Conservation (phyloP, 2,329 filamentous ascomycete species). For the Fusarium clavum region DNA sequence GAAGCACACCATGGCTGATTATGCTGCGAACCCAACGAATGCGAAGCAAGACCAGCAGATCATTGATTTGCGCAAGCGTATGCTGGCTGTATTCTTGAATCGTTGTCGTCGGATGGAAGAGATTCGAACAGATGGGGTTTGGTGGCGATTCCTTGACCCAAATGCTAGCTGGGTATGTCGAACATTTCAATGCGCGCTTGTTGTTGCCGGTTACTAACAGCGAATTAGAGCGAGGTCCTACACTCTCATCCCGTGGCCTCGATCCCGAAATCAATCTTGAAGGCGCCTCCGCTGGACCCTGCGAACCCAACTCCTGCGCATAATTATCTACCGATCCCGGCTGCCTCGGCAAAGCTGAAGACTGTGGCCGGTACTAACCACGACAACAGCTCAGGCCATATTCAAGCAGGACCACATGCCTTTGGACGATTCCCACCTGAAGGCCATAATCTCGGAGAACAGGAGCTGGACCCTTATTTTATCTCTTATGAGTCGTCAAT, state of each 20-base stretch:
- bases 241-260: constrained; percentile 90
- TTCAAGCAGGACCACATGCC: constrained; percentile 64
- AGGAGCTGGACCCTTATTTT: constrained; percentile 96
- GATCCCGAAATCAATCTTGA: constrained; percentile 92
- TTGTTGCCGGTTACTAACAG: constrained; percentile 32
- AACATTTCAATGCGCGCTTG: not conserved
- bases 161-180: constrained; percentile 93
- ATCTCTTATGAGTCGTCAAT: constrained; percentile 92
- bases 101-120: constrained; percentile 93
- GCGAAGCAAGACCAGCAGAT: constrained; percentile 98
- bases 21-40: constrained; percentile 96
- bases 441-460: constrained; percentile 79
- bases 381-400: constrained; percentile 52
- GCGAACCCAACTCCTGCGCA: constrained; percentile 93
- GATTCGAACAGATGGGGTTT: constrained; percentile 91
- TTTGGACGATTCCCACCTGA: constrained; percentile 87
- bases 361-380: constrained; percentile 57
- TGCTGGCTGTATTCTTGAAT: constrained; percentile 96
- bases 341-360: constrained; percentile 87
- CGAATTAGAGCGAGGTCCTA: constrained; percentile 84
- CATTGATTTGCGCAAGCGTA: constrained; percentile 95
- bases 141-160: constrained; percentile 97
- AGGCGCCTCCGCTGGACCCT: constrained; percentile 93
- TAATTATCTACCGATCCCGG: constrained; percentile 86
- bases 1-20: constrained; percentile 99